Evolutionary conservation across 1,284 basidiomycete genomes (phyloP).

Genomic region (Sanghuangporus weigelae): DNA sequence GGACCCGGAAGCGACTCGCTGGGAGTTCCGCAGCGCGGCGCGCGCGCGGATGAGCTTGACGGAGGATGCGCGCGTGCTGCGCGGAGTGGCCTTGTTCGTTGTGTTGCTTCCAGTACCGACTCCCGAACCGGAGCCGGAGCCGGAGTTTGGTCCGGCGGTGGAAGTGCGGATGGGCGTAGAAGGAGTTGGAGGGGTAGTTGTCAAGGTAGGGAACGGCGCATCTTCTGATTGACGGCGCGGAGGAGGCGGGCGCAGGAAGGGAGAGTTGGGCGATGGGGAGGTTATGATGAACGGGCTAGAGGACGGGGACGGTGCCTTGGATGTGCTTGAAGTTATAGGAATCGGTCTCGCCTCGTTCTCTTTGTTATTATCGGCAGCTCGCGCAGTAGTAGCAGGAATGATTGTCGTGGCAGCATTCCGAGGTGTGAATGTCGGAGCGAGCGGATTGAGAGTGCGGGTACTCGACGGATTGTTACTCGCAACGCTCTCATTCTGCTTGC

Average conservation of each 20-base stretch:
- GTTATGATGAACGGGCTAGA: conserved; percentile 2
- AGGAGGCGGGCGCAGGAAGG: conserved; percentile 7
- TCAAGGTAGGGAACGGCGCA: not conserved
- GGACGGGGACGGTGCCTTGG: not conserved
- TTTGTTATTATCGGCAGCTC: not conserved
- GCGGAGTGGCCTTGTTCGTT: conserved; percentile 1
- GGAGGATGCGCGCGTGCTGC: conserved; percentile 12
- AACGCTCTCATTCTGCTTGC: not conserved
- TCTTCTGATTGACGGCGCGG: conserved; percentile 2
- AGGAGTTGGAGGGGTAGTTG: not conserved
- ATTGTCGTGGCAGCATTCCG: not conserved
- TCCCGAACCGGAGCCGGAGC: not conserved
- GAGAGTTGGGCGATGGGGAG: conserved; percentile 11
- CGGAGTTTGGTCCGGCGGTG: not conserved
- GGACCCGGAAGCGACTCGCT: not conserved
- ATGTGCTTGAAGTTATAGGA: not conserved
- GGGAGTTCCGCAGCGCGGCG: conserved; percentile 1
- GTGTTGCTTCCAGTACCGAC: not conserved
- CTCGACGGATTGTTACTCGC: not conserved
- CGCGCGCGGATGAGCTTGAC: conserved; percentile 12
- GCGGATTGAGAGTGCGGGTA: conserved; percentile 3
- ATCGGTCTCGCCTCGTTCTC: not conserved
- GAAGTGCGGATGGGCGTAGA: not conserved
- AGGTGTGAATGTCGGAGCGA: conserved; percentile 9
- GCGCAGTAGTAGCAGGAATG: not conserved